A percentile compares a stretch with the other conserved stretches of the same genome.
phyloP scores from a whole-genome alignment of 78 protist genomes.

The Guillardia theta region DNA sequence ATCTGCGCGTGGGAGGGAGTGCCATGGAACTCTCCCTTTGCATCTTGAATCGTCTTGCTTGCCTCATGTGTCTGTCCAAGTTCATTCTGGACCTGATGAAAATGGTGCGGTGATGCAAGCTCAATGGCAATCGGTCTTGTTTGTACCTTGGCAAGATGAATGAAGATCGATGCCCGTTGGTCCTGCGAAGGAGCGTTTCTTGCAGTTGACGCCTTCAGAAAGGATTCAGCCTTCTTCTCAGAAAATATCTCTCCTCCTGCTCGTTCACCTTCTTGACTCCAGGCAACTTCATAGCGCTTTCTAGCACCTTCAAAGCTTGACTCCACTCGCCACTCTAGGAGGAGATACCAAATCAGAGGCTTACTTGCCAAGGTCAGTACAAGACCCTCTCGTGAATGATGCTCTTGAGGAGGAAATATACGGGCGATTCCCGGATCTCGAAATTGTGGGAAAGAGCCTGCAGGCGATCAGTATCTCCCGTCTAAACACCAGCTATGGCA shows the following conservation, averaged over 20 bases:
- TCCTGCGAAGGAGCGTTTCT: no score
- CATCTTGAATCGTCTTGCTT: conserved; percentile 29
- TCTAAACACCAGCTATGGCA: background rate
- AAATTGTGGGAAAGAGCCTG: background rate
- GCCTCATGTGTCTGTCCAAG: conserved; percentile 35
- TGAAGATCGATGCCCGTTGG: background rate
- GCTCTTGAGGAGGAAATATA: background rate
- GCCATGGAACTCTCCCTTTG: conserved; percentile 16
- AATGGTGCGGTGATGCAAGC: background rate
- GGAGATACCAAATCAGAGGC: no score
- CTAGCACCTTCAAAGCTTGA: conserved; percentile 39
- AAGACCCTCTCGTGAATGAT: background rate
- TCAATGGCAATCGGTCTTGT: background rate
- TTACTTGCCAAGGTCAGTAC: no score
- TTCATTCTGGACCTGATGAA: background rate
- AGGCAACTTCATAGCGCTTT: conserved; percentile 50
- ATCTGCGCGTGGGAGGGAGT: conserved; percentile 4
- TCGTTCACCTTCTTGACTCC: no score
- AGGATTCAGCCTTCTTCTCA: no score
- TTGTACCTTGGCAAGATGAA: background rate
- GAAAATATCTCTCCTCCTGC: no score
- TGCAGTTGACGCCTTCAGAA: no score
- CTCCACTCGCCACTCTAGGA: conserved; percentile 35
- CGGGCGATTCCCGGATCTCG: conserved; percentile 7
- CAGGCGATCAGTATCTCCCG: background rate